Evolutionary conservation across 2,329 filamentous ascomycete genomes (phyloP), one percentile per base, ranked within the genome.

Genomic region (Epichloe aotearoae): DNA sequence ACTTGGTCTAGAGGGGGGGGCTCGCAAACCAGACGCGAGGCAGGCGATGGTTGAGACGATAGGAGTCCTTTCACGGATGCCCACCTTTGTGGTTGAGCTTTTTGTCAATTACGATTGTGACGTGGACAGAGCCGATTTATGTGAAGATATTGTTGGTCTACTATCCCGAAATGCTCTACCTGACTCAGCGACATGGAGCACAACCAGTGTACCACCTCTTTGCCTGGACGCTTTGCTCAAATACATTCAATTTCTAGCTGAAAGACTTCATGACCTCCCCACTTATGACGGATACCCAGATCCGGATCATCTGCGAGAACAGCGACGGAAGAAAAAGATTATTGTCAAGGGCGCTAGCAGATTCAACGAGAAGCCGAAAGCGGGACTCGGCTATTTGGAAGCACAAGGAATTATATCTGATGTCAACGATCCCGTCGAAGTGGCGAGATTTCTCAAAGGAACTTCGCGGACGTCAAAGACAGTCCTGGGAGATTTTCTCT

Each of bases 21-120:
- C 87, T 37, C 79, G 93, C 55, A 95, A 94, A 64, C 93, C 93
- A 3, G 94, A 98, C 67, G 90, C 93, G 33, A 80, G 93, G 58
- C 93, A 98, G 72, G 90, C 93, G 34, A 98, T 98, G 93, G 88
- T 98, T 4, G 93, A 98, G 69, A 95, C 87, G 59, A 84, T 98
- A 43, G 90, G 91, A 37, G 89, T 91, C 50, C 73, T 98, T 53
- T 87, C 89, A 38, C 80, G 94, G 41, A 95, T 98, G 73, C 89
- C 93, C 1, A 90, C 83, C 41, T 98, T 94, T 63, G 89, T 97
- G 81, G 82, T 86, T 11, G 94, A 98, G 66, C 75, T 98, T 7
- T 98, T 96, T 64, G 82, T 97, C 67, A 98, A 98, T 66, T 98
- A 97, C 63, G 93, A 98, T 66, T 98, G 91, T 62, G 90, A 97